These are phyloP conservation scores for Kondoa subrosea DNA, from an alignment of 768 basidiomycete species.

Conservation along the genomic window DNA sequence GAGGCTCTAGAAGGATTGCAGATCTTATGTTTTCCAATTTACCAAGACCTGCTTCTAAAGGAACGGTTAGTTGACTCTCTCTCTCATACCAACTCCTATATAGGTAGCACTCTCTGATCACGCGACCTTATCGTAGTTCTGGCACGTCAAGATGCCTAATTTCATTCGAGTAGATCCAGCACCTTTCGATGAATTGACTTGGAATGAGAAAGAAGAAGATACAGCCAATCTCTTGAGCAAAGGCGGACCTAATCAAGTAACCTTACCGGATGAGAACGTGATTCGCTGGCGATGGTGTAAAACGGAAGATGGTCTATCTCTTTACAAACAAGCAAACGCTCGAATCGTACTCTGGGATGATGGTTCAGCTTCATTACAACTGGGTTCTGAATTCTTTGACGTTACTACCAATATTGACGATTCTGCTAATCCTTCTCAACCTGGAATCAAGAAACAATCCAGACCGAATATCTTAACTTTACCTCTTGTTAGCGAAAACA, in stretches of 20 bases:
- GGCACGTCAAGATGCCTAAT: slow-evolving; percentile 56
- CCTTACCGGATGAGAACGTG: slow-evolving; percentile 63
- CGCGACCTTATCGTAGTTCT: not conserved
- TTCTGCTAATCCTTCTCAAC: slow-evolving; percentile 49
- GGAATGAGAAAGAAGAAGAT: slow-evolving; percentile 58
- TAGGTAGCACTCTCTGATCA: not conserved
- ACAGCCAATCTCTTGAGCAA: slow-evolving; percentile 11
- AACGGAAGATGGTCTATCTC: slow-evolving; percentile 4
- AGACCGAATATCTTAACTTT: slow-evolving; percentile 38
- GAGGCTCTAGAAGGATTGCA: not conserved
- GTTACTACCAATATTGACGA: slow-evolving; percentile 62
- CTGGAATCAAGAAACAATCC: slow-evolving; percentile 29
- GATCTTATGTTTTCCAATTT: not conserved
- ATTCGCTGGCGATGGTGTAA: slow-evolving; percentile 75
- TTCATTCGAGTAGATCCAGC: slow-evolving; percentile 77
- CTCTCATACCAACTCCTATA: not conserved
- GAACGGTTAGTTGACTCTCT: not conserved
- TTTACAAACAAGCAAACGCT: slow-evolving; percentile 68
- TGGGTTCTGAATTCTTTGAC: slow-evolving; percentile 90
- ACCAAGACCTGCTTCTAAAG: not conserved
- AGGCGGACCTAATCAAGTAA: no score
- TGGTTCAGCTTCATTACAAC: slow-evolving; percentile 68
- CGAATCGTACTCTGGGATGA: slow-evolving; percentile 92
- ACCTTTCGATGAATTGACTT: slow-evolving; percentile 75
- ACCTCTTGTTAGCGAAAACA: slow-evolving; percentile 22